Evolutionary conservation across 768 basidiomycete genomes (phyloP).

Genomic region (Hypholoma fasciculare): DNA sequence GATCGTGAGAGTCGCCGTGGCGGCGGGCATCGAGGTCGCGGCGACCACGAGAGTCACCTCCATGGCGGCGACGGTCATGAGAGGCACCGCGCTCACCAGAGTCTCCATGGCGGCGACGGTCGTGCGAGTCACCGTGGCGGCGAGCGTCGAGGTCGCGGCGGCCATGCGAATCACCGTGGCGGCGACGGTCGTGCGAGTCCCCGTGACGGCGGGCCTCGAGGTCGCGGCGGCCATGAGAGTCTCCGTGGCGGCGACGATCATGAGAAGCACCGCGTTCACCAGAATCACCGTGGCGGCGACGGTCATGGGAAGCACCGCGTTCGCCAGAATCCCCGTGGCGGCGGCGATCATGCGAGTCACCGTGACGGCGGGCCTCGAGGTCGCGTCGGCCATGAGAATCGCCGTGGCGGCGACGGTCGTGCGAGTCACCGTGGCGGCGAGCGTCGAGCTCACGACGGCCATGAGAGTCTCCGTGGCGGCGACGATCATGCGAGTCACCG

Average conservation of each 20-base stretch:
- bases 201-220: conserved; percentile 12
- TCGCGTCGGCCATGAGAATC: conserved; percentile 10
- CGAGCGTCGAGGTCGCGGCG: conserved; percentile 4
- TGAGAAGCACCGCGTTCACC: background rate
- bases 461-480: conserved; percentile 10
- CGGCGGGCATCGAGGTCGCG: background rate
- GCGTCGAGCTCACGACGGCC: too few relatives aligned
- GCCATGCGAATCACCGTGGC: conserved; percentile 9
- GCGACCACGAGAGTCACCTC: background rate
- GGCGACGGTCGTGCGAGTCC: conserved; percentile 10
- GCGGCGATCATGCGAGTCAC: conserved; percentile 7
- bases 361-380: conserved; percentile 9
- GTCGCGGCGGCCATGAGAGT: conserved; percentile 1
- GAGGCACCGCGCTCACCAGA: conserved; percentile 4
- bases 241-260: conserved; percentile 1
- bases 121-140: conserved; percentile 13
- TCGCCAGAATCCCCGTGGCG: conserved; percentile 5
- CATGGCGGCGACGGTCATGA: background rate
- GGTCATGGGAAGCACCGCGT: conserved; percentile 5
- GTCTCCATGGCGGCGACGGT: conserved; percentile 13
- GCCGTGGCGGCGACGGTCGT: conserved; percentile 12
- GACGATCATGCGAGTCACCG: conserved; percentile 4
- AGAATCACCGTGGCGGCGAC: conserved; percentile 2
- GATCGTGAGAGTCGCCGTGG: background rate
- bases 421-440: conserved; percentile 16